These are phyloP conservation scores for Gastrolobium bilobum DNA, from an alignment of 306 rosid species.

Conservation along the genomic window DNA sequence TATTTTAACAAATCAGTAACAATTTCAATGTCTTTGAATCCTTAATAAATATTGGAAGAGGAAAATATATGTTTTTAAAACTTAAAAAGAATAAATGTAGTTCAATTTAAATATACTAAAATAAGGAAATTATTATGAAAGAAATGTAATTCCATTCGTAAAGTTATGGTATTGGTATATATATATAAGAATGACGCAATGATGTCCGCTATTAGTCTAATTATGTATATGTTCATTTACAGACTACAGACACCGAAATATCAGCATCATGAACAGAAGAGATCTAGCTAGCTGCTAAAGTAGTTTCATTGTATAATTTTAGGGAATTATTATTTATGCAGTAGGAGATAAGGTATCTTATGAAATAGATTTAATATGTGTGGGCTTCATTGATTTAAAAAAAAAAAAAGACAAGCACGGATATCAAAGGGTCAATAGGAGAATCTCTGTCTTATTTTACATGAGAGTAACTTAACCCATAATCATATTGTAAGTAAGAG, in stretches of 20 bases:
- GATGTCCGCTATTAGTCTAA: background rate
- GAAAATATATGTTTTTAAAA: too few relatives aligned
- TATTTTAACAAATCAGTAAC: background rate
- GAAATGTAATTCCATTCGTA: background rate
- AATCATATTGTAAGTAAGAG: background rate
- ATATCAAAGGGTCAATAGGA: too few relatives aligned
- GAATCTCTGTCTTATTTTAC: too few relatives aligned
- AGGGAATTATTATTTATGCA: too few relatives aligned
- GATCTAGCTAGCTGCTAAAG: background rate
- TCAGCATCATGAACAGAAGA: background rate
- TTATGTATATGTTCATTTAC: background rate
- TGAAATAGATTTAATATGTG: too few relatives aligned
- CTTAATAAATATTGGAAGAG: background rate
- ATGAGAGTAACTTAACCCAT: too few relatives aligned
- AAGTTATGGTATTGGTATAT: background rate
- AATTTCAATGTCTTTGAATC: background rate
- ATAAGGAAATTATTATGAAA: background rate
- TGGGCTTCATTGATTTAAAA: too few relatives aligned
- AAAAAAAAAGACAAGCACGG: too few relatives aligned
- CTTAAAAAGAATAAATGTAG: background rate
- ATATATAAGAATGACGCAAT: too few relatives aligned
- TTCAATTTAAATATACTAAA: background rate
- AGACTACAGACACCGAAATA: background rate
- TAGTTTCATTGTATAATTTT: too few relatives aligned
- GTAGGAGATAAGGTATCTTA: too few relatives aligned